Conservation (phyloP, 495 filamentous ascomycete genomes). For the Sabuloglossum arenarium region DNA sequence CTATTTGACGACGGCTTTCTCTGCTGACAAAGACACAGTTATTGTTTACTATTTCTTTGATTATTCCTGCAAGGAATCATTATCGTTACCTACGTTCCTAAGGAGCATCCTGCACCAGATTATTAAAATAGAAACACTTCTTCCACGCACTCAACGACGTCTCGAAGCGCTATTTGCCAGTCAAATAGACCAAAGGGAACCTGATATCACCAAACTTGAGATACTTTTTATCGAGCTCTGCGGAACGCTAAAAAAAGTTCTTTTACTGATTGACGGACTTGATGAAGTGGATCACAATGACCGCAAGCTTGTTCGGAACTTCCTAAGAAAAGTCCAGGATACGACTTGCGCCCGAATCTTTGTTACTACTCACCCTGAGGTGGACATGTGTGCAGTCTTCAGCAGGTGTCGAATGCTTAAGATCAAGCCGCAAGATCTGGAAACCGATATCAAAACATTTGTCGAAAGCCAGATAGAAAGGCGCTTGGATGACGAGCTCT, state of each 20-base stretch:
- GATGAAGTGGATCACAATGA: slow-evolving; percentile 9
- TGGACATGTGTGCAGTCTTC: slow-evolving; percentile 9
- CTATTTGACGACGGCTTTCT: slow-evolving; percentile 1
- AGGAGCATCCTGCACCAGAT: slow-evolving; percentile 11
- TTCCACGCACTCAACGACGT: slow-evolving; percentile 6
- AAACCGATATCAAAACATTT: slow-evolving; percentile 4
- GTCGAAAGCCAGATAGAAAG: background rate
- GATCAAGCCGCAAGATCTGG: slow-evolving; percentile 6
- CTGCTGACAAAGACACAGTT: background rate
- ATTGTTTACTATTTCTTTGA: slow-evolving; percentile 13
- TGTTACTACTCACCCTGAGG: slow-evolving; percentile 8
- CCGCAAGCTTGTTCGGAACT: slow-evolving; percentile 4
- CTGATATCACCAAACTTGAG: slow-evolving; percentile 2
- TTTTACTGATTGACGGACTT: slow-evolving; percentile 13
- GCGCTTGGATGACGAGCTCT: background rate
- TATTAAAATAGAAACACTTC: slow-evolving; percentile 6
- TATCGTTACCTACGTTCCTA: slow-evolving; percentile 6
- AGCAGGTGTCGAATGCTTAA: slow-evolving; percentile 1
- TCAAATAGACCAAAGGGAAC: background rate
- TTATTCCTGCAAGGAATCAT: slow-evolving; percentile 8
- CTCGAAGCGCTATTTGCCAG: slow-evolving; percentile 5
- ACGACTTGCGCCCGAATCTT: slow-evolving; percentile 9
- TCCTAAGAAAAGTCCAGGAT: slow-evolving; percentile 7
- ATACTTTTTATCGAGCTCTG: slow-evolving; percentile 2
- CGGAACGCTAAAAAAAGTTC: slow-evolving; percentile 5